A percentile compares a stretch with the other conserved stretches of the same genome.
These are phyloP conservation scores for Picochlorum sp. DNA, from an alignment of 139 green algal genomes.

Conservation along the genomic window DNA sequence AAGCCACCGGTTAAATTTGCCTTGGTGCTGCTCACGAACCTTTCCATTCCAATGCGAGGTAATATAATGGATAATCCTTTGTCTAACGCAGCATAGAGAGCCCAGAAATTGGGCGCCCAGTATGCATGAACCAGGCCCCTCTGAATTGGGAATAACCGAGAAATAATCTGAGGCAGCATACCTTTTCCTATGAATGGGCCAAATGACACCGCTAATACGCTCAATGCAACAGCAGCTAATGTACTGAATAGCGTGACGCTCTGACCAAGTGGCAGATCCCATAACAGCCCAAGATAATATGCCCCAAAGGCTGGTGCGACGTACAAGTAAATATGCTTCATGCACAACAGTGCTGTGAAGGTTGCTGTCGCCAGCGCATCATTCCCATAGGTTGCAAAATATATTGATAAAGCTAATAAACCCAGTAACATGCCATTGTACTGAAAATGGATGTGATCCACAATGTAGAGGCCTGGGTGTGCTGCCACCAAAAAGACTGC, in stretches of 20 bases:
- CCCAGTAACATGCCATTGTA: slow-evolving; percentile 95
- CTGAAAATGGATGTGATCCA: slow-evolving; percentile 98
- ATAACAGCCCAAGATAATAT: slow-evolving; percentile 66
- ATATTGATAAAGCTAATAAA: slow-evolving; percentile 60
- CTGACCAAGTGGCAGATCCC: not conserved
- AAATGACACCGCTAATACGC: slow-evolving; percentile 49
- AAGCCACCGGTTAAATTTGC: slow-evolving; percentile 49
- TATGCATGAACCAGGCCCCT: slow-evolving; percentile 87
- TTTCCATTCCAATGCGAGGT: slow-evolving; percentile 13
- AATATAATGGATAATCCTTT: slow-evolving; percentile 43
- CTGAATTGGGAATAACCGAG: slow-evolving; percentile 84
- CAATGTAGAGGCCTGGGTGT: slow-evolving; percentile 76
- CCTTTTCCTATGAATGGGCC: slow-evolving; percentile 68
- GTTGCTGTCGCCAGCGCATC: slow-evolving; percentile 32
- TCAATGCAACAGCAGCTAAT: slow-evolving; percentile 38
- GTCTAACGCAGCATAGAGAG: slow-evolving; percentile 76
- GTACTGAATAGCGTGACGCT: slow-evolving; percentile 24
- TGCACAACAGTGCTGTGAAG: slow-evolving; percentile 81
- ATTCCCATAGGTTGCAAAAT: slow-evolving; percentile 21
- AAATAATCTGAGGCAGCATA: slow-evolving; percentile 17
- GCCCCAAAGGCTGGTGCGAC: slow-evolving; percentile 72
- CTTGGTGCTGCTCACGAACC: not conserved
- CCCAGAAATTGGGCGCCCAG: slow-evolving; percentile 94
- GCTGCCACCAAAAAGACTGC: slow-evolving; percentile 36
- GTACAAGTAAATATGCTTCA: slow-evolving; percentile 92